Evolutionary conservation across 179 eudicot species (phyloP), one percentile per base, ranked within the genome.

Genomic region (Actinidia chinensis): DNA sequence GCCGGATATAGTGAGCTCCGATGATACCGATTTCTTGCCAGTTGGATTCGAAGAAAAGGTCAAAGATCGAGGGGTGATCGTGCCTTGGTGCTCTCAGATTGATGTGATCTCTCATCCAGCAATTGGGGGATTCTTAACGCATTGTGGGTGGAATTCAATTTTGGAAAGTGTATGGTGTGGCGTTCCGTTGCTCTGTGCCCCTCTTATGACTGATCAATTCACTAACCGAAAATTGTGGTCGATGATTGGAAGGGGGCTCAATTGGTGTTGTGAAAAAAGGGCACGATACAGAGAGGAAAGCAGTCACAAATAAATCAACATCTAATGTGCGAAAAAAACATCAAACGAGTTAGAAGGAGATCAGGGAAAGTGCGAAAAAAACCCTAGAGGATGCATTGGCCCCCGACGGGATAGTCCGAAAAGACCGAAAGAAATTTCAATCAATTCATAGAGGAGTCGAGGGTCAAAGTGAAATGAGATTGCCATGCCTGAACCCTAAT

Each of bases 51-150:
- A 74, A 51, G 79, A 88, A 18, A 63, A 81, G 51, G 79, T 83
- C 36, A 70, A 64, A 47, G 82, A 48, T 0, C 68, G 52, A 42
- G 86, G 86, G 22, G 5, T 84, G 68, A 77, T 86, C 5, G 79
- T 86, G 61, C 79, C 82, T 0, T 86, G 88, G 88, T 81, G 84
- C 23, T 86, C 89, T 79, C 92, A 93, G 63, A 89, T 91, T 54
- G 87, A 74, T 8, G 97, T 93, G 60, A 15, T 79, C 58, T 77
- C 81, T 9, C 84, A 86, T 79, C 71, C 67, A 0, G 71, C 88
- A 0, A 44, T 81, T 1, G 86, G 86, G 47, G 83, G 86, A 55
- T 84, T 84, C 58, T 44, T 84, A 42, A 64, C 84, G 33, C 86
- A 84, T 6, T 84, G 86, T n/a, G 86, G 86, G 17, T 84, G 86